Evolutionary conservation across 1,284 basidiomycete genomes (phyloP), one percentile per base, ranked within the genome.

Genomic region (Cutaneotrichosporon sp.): DNA sequence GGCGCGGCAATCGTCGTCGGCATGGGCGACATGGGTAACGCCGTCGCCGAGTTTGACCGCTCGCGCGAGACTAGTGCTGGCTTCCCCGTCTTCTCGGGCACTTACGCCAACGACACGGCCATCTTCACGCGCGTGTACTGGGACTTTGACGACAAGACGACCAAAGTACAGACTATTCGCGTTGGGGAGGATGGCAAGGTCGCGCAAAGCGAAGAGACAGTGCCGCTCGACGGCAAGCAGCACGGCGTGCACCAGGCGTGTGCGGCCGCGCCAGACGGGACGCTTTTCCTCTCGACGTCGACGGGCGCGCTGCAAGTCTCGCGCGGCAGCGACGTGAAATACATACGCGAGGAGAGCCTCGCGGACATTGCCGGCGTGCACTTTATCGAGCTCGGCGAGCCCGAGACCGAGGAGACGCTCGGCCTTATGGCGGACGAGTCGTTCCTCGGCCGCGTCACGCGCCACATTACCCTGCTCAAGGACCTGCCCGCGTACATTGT

Each of bases 281-380:
- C 54, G 3, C 48, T 64, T 4, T 72, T 86, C 15, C 55, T 91
- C 34, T 84, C 84, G 1, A 90, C 89, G 0, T 83, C 82, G 5
- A 87, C 86, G 0, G 90, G 90, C 10, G 79, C 88, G 0, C 66
- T 96, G 10, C 89, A 91, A 62, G 76, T 87, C 10, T 87, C 88
- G 82, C 78, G 84, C 44, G 80, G 83, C 30, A 79, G 84, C 39
- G 67, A 78, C 41, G 70, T 83, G 17, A 77, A 81, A 48, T 97
- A 90, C 91, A 81, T 80, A 0, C 79, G 90, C 38, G 91, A 97
- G 67, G 93, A 97, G 67, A 80, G 83, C 0, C 78, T 96, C 12
- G 78, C 88, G 0, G 78, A 83, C 20, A 79, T 89, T 45, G 77
- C 80, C 17, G 79, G 80, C 1, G 83, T 84, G 3, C 81, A 84